phyloP scores from a whole-genome alignment of 2,329 filamentous ascomycete species.

The Nemania sp. region DNA sequence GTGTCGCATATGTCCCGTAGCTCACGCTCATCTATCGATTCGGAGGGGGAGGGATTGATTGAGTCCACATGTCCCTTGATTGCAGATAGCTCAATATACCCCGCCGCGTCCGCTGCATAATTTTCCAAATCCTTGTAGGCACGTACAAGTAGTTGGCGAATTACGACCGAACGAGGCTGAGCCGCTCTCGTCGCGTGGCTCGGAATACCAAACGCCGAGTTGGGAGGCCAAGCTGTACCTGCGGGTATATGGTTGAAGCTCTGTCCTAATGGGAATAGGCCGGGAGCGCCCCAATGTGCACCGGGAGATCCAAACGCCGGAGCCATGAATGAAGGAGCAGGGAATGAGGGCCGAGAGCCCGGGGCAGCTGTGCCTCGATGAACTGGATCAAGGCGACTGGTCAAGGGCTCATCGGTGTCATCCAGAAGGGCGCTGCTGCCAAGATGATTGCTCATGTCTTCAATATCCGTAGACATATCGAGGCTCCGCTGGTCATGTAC shows the following conservation, averaged over 20 bases:
- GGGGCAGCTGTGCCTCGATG: conserved; percentile 57
- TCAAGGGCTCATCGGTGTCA: conserved; percentile 65
- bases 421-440: conserved; percentile 88
- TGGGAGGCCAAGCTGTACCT: conserved; percentile 43
- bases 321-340: conserved; percentile 47
- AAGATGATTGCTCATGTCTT: conserved; percentile 75
- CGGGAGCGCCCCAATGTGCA: conserved; percentile 46
- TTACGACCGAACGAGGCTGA: conserved; percentile 66
- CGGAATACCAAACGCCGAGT: conserved; percentile 37
- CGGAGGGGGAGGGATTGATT: conserved; percentile 54
- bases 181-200: conserved; percentile 47
- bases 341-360: conserved; percentile 50
- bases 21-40: conserved; percentile 61
- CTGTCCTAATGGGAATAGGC: conserved; percentile 49
- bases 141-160: conserved; percentile 75
- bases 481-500: conserved; percentile 53
- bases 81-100: conserved; percentile 69
- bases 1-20: conserved; percentile 87
- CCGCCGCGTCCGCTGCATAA: conserved; percentile 53
- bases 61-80: conserved; percentile 68
- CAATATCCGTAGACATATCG: conserved; percentile 58
- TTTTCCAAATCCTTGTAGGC: conserved; percentile 69
- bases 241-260: conserved; percentile 50
- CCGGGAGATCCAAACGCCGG: conserved; percentile 42
- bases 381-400: conserved; percentile 41